Base-by-base conservation (phyloP, 2,329 filamentous ascomycete species). In the Hypoxylon sp. region DNA sequence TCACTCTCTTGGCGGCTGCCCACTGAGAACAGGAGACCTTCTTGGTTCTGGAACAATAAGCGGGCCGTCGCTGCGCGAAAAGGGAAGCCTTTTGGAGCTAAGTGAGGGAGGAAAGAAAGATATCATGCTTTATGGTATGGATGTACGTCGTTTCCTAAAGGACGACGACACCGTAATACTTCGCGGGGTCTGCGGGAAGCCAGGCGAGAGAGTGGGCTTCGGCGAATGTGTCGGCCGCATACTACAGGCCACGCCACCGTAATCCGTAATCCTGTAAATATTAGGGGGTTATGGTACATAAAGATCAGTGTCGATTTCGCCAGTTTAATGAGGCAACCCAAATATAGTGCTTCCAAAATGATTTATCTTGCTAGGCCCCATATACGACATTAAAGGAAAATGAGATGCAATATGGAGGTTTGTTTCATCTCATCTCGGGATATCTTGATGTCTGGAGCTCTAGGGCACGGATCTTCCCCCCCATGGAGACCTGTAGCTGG, bases 31-130 rank as follows among this genome's bases (percentile, higher is more conserved):
- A 0, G 92, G 92, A 35, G 92, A 96, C 76, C 79, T 96, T 58
- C 81, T 96, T 5, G 93, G 92, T 1, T 93, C 91, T 1, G 93
- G 93, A 2, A 96, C 93, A 1, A 95, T 96, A 74, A 85, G 83
- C 73, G 84, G 84, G 2, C 78, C 81, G 3, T 78, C 75, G 3
- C 58, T 74, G 0, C 72, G 72, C 4, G 78, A 83, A 72, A 77
- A 79, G 35, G 84, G 84, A 6, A 82, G 82, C 67, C 66, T 86
- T 61, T 73, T 85, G 17, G 84, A 86, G 77, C 77, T 84, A 76
- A 84, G 77, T 22, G 78, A 82, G 55, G 80, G 79, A n/a, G 84
- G 84, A 6, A 83, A 82, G 77, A 80, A 80, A 67, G 79, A 82
- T 11, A 72, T 85, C 20, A 73, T 81, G 69, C 77, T 85, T 25